Evolutionary conservation across 2,329 filamentous ascomycete genomes (phyloP).

Genomic region (Graphium sp.): DNA sequence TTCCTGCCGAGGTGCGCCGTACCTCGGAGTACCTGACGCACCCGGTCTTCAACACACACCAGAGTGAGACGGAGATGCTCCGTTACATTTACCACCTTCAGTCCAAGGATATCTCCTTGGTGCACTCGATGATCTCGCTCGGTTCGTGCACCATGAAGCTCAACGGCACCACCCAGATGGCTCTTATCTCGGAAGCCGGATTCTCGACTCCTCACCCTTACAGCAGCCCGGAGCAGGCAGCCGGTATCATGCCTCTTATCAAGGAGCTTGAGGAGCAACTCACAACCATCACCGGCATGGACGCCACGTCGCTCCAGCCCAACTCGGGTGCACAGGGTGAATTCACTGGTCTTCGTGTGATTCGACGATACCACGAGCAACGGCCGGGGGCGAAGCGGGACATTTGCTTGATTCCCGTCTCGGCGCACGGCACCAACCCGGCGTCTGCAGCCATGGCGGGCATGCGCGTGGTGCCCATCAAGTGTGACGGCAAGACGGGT

Average conservation of each 20-base stretch:
- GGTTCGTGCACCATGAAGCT: constrained; percentile 99
- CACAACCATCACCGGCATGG: constrained; percentile 73
- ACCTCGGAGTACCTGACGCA: constrained; percentile 68
- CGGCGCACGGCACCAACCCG: constrained; percentile 90
- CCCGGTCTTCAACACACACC: constrained; percentile 86
- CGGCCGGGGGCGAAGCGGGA: constrained; percentile 57
- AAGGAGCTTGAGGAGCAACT: constrained; percentile 59
- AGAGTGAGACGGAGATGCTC: constrained; percentile 86
- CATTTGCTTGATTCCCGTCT: constrained; percentile 87
- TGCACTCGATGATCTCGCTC: constrained; percentile 94
- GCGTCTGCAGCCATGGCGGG: constrained; percentile 91
- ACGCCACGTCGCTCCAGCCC: constrained; percentile 76
- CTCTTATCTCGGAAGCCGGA: constrained; percentile 60
- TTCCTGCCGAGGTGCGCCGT: constrained; percentile 48
- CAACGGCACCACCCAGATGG: constrained; percentile 87
- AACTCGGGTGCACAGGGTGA: constrained; percentile 95
- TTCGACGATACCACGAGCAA: constrained; percentile 67
- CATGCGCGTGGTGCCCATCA: constrained; percentile 84
- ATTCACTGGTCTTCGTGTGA: constrained; percentile 77
- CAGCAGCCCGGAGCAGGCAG: constrained; percentile 42
- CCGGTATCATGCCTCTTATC: constrained; percentile 57
- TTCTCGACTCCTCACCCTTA: constrained; percentile 75
- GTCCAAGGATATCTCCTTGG: constrained; percentile 84
- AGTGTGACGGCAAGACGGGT: constrained; percentile 73
- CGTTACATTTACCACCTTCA: constrained; percentile 88